Conservation (phyloP, 1,284 basidiomycete genomes). For the Vanrija pseudolonga region DNA sequence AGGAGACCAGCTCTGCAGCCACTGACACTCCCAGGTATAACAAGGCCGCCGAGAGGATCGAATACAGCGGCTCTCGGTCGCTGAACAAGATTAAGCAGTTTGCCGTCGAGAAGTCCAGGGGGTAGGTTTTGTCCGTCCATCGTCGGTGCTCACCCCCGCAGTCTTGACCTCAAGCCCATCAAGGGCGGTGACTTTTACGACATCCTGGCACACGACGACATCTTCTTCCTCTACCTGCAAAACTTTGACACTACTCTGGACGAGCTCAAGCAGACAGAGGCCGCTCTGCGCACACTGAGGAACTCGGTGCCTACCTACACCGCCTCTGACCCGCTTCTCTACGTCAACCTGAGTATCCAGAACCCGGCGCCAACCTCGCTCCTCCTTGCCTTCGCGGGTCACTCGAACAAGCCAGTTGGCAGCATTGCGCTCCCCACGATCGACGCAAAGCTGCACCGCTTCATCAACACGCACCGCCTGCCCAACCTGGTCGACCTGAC, state of each 20-base stretch:
- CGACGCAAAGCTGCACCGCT: slow-evolving; percentile 45
- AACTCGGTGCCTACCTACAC: slow-evolving; percentile 65
- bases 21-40: neutral
- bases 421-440: slow-evolving; percentile 37
- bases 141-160: slow-evolving; percentile 51
- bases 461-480: slow-evolving; percentile 65
- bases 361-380: slow-evolving; percentile 55
- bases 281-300: slow-evolving; percentile 59
- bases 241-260: slow-evolving; percentile 47
- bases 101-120: slow-evolving; percentile 59
- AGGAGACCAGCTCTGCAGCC: too few species aligned
- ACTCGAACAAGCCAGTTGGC: slow-evolving; percentile 38
- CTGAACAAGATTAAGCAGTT: slow-evolving; percentile 67
- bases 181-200: slow-evolving; percentile 53
- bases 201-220: slow-evolving; percentile 58
- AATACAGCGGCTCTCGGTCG: slow-evolving; percentile 67
- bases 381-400: slow-evolving; percentile 72
- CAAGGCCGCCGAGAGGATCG: slow-evolving; percentile 31
- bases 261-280: slow-evolving; percentile 51
- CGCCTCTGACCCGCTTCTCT: slow-evolving; percentile 53
- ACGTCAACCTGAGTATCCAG: slow-evolving; percentile 55
- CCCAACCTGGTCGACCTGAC: slow-evolving; percentile 68
- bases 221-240: slow-evolving; percentile 72
- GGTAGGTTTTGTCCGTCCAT: slow-evolving; percentile 41
- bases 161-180: slow-evolving; percentile 51